Percentiles rank a stretch among this genome's conserved stretches.
Conservation (phyloP, 345 rosid species). For the Geranium brycei region DNA sequence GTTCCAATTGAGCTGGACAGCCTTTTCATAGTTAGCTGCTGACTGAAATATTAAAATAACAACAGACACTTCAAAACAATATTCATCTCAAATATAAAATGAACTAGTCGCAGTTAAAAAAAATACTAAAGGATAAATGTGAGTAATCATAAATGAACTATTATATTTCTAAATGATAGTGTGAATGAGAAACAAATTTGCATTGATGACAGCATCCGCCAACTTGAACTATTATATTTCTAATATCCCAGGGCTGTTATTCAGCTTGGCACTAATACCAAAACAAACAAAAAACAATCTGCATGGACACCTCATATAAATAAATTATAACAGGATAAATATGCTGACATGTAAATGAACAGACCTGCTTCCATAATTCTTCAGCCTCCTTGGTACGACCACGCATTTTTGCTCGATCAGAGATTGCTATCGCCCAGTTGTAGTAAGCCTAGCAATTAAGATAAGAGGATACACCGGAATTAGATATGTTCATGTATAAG, state of each 20-base stretch:
- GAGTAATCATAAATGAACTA: not conserved
- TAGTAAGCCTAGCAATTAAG: conserved; percentile 71
- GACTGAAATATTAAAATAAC: conserved; percentile 43
- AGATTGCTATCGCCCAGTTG: conserved; percentile 99
- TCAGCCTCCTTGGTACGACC: conserved; percentile 99
- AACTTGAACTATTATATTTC: not conserved
- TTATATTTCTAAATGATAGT: too few relatives aligned
- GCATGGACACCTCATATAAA: not conserved
- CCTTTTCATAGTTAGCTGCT: conserved; percentile 83
- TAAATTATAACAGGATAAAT: not conserved
- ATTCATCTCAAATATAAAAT: too few relatives aligned
- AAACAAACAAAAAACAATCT: not conserved
- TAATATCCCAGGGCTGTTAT: not conserved
- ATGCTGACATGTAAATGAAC: not conserved
- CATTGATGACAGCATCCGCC: not conserved
- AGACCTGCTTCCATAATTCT: conserved; percentile 93
- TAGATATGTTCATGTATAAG: not conserved
- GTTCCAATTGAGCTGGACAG: conserved; percentile 95
- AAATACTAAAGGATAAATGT: not conserved
- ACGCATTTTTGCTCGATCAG: conserved; percentile 98
- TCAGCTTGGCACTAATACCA: not conserved
- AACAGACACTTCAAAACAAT: not conserved
- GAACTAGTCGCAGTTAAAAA: not conserved
- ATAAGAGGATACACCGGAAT: not conserved
- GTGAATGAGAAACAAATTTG: not conserved